Base-by-base conservation (phyloP, 2,329 filamentous ascomycete species). In the Colletotrichum eleusines region DNA sequence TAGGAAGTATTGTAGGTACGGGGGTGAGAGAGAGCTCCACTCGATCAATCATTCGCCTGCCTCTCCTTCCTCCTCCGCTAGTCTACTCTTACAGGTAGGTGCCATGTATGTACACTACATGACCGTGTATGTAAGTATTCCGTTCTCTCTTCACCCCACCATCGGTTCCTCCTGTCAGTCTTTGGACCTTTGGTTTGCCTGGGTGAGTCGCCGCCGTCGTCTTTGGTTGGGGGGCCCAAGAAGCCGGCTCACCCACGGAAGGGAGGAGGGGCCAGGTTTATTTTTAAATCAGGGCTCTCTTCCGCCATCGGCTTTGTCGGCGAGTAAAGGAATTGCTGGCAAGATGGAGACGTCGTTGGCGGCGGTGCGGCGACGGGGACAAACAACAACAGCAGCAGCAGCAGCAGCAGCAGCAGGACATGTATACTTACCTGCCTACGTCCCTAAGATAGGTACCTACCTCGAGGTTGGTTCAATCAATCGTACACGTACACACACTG, bases 221-320 rank as follows among this genome's bases (percentile, higher is more conserved):
- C 31, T 23, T 58, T 67, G 68, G 63, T 59, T 63, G 68, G 68
- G 63, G 68, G 68, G 68, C 68, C 68, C 68, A 71, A 67, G 68
- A 67, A 71, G 68, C 63, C 63, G 68, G 68, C 68, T 71, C 68
- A 58, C 63, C 68, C 58, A 62, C 63, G 68, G 63, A 44, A 67
- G 51, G 63, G n/a, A n/a, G 63, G 57, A 46, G 57, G 57, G 68
- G 57, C 63, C 68, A 58, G 63, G 63, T 57, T 70, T 62, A 71
- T 67, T 67, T 62, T 62, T 71, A 71, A n/a, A 58, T 67, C 55
- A n/a, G 60, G 48, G 23, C 57, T 40, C 28, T 26, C 55, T 58
- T 68, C 51, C 51, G 51, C n/a, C 50, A 50, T 69, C 55, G 55
- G 26, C 40, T 69, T 35, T 42, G 63, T 20, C 42, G 68, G 57